A percentile compares a stretch with the other conserved stretches of the same genome.
phyloP scores from a whole-genome alignment of 495 filamentous ascomycete species.

The Friedmanniomyces endolithicus region DNA sequence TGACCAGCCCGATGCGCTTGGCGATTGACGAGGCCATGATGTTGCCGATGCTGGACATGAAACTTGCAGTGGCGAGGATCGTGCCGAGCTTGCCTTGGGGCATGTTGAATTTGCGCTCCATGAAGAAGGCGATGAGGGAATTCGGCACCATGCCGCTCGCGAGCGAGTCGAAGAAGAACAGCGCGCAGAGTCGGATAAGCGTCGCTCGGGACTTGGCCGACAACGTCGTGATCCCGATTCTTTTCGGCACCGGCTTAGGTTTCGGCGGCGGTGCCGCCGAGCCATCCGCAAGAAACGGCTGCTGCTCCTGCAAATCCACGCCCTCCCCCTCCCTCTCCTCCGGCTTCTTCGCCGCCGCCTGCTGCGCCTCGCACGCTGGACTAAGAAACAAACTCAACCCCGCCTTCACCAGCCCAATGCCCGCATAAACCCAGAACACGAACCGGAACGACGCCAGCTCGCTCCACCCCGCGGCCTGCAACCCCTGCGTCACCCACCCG shows the following conservation, averaged over 20 bases:
- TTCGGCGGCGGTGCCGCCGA: not conserved
- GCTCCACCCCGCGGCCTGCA: slow-evolving; percentile 38
- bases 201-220: slow-evolving; percentile 37
- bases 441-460: slow-evolving; percentile 48
- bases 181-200: slow-evolving; percentile 56
- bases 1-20: slow-evolving; percentile 63
- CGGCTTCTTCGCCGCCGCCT: slow-evolving; percentile 15
- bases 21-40: slow-evolving; percentile 63
- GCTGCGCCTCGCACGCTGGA: slow-evolving; percentile 41
- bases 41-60: slow-evolving; percentile 54
- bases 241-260: not conserved
- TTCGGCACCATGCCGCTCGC: slow-evolving; percentile 63
- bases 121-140: slow-evolving; percentile 53
- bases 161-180: slow-evolving; percentile 66
- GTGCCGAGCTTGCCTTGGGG: slow-evolving; percentile 54
- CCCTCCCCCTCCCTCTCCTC: not conserved
- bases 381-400: slow-evolving; percentile 48
- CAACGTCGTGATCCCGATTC: not conserved
- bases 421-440: slow-evolving; percentile 61
- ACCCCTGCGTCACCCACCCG: slow-evolving; percentile 51
- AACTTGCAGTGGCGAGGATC: slow-evolving; percentile 52
- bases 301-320: slow-evolving; percentile 18
- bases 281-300: slow-evolving; percentile 37
- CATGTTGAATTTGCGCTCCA: slow-evolving; percentile 62
- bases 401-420: slow-evolving; percentile 55